Evolutionary conservation across 495 filamentous ascomycete species (phyloP), one percentile per base, ranked within the genome.

Genomic region (Lasiosphaeria miniovina): DNA sequence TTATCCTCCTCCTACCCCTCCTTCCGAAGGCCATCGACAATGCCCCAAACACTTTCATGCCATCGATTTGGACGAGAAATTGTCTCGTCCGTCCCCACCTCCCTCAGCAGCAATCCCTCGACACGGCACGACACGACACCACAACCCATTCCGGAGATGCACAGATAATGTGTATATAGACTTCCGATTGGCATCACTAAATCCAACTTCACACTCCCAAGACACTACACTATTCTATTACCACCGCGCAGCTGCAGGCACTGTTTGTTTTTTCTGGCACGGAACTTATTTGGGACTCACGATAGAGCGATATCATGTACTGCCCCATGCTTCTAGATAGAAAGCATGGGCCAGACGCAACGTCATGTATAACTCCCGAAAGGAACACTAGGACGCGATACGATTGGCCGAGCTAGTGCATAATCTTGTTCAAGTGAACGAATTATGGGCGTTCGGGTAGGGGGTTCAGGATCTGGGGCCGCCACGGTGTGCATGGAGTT

Each of bases 81-180:
- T 32, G 40, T 48, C 60, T 53, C 62, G 36, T 54, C 54, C 58
- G 36, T 43, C 49, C 61, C 59, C 54, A 52, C 57, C 31, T 46
- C 41, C 58, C 57, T 57, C 52, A 60, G 61, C 60, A 62, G 59
- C 67, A 63, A 43, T 32, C 57, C 62, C 38, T 52, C 55, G 58
- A 65, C 63, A 52, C 58, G 57, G 49, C 61, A 69, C 60, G 60
- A 62, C 68, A 68, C 67, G 61, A 57, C 63, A 68, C 63, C 34
- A 68, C 53, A 57, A 57, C 58, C 56, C 58, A 59, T 55, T 52
- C 55, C 55, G 57, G 24, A 63, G 60, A 70, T 72, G 65, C 69
- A 72, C 69, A 66, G 59, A 61, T 52, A 51, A 61, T 70, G 69
- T 71, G 69, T 67, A 68, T 67, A 70, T 70, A 72, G 65, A 70